A percentile compares a stretch with the other conserved stretches of the same genome.
These are phyloP conservation scores for Geranomyces michiganensis DNA, from an alignment of 192 early-diverging fungal species.

Conservation along the genomic window DNA sequence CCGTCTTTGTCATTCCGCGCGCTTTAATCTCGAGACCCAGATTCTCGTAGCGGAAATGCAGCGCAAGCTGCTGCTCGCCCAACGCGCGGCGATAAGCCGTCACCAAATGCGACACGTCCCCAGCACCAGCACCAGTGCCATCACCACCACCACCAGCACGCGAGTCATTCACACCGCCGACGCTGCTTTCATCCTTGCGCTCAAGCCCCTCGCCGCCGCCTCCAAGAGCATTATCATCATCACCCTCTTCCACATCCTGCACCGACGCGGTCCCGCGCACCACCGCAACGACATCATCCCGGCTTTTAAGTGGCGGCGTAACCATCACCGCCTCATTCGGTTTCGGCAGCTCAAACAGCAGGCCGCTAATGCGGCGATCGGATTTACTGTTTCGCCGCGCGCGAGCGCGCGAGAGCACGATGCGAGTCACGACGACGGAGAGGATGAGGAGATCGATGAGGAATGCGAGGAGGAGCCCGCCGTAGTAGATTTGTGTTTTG, in stretches of 20 bases:
- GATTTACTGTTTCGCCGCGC: too few species aligned
- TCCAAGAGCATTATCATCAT: too few species aligned
- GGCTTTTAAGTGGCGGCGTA: constrained; percentile 4
- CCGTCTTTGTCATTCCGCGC: constrained; percentile 43
- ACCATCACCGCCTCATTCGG: too few species aligned
- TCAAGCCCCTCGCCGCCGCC: too few species aligned
- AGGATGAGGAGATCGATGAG: constrained; percentile 20
- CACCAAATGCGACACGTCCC: not conserved
- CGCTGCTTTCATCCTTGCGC: too few species aligned
- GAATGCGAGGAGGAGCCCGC: constrained; percentile 9
- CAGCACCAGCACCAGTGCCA: not conserved
- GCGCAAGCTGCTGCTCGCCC: constrained; percentile 17
- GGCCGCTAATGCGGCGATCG: too few species aligned
- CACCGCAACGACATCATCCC: not conserved
- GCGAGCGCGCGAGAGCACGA: not conserved
- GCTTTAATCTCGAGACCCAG: constrained; percentile 42
- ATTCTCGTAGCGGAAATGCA: constrained; percentile 48
- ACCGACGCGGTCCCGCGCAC: too few species aligned
- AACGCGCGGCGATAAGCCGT: constrained; percentile 7
- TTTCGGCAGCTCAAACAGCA: too few species aligned
- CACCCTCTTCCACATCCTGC: too few species aligned
- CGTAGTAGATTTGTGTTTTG: constrained; percentile 17
- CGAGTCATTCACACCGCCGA: not conserved
- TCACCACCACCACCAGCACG: not conserved
- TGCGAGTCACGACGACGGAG: not conserved